Conservation (phyloP, 1,284 basidiomycete species). For the Trichosporon coremiiforme region DNA sequence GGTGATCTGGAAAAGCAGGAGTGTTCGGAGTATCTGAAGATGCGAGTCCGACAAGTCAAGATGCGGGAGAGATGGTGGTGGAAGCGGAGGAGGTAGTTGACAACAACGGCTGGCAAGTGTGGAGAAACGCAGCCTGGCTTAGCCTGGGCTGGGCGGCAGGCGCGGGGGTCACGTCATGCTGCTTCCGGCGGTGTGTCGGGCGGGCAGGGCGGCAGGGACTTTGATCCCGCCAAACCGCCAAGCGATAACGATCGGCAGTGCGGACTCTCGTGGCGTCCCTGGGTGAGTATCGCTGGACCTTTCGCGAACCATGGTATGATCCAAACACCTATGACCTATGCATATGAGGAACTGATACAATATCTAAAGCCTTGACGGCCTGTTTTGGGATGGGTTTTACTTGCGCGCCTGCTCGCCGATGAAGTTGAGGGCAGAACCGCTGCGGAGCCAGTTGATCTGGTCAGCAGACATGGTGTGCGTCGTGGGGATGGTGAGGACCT, state of each 20-base stretch:
- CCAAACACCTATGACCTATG: slow-evolving; percentile 20
- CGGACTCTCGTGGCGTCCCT: slow-evolving; percentile 8
- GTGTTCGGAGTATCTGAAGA: neutral
- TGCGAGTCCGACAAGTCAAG: neutral
- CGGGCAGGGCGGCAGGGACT: neutral
- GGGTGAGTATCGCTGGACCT: slow-evolving; percentile 4
- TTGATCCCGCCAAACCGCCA: slow-evolving; percentile 16
- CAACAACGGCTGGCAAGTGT: neutral
- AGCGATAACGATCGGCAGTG: slow-evolving; percentile 12
- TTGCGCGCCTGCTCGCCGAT: slow-evolving; percentile 52
- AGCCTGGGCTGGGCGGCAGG: neutral
- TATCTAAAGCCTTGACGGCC: slow-evolving; percentile 5
- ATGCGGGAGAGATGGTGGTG: slow-evolving; percentile 4
- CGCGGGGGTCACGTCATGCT: slow-evolving; percentile 13
- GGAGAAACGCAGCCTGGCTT: neutral
- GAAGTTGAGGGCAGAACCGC: slow-evolving; percentile 81
- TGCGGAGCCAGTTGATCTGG: slow-evolving; percentile 81
- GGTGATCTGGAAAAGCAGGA: neutral
- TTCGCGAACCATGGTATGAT: neutral
- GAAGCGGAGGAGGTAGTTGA: neutral
- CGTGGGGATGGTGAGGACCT: slow-evolving; percentile 68
- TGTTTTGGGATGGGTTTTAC: slow-evolving; percentile 16
- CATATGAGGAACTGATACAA: slow-evolving; percentile 23
- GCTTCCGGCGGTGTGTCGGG: slow-evolving; percentile 10
- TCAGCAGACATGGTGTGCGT: slow-evolving; percentile 86